Base-by-base conservation (phyloP, 208 protist species). In the Naegleria lovaniensis region DNA sequence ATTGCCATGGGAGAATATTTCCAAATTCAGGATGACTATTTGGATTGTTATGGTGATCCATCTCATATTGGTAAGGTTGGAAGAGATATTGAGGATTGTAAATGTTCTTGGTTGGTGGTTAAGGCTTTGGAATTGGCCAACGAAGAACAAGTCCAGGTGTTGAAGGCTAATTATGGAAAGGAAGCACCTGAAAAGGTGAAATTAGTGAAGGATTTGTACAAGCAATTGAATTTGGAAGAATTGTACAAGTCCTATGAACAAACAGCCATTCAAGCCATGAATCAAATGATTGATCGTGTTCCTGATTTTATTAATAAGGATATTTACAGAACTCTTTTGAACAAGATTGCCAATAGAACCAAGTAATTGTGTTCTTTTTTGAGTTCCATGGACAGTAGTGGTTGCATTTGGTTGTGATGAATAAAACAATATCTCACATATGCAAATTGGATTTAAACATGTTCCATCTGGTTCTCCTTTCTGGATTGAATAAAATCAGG, bases 81-180 rank as follows among this genome's bases (percentile, higher is more conserved):
- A 15, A 98, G 97, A 25, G 98, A 99, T 93, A 99, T 99, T 91
- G 95, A 99, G 92, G 98, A 99, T 90, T 96, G 96, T 88, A 99
- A 99, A 94, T 98, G 97, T 93, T 96, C 96, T 15, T 99, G 98
- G 98, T 94, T 99, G 33, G 94, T 97, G n/a, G 96, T 97, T 76
- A 76, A 91, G 0, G 98, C 95, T 11, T 96, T 98, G 43, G 90
- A 97, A 16, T 91, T 90, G 41, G 95, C 95, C 9, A 92, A 92
- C 16, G 79, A 92, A 25, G 93, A 94, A 83, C 95, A 97, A 90
- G 76, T 94, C 13, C 90, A 85, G 43, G 90, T 93, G 79, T 97
- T 99, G 58, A 96, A 98, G 93, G 95, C 93, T 38, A 96, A 98
- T 92, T 98, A 98, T 93, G 97, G 97, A 52, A 92, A 92, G 52